A percentile compares a stretch with the other conserved stretches of the same genome.
These are phyloP conservation scores for Diaporthe destruens DNA, from an alignment of 2,329 filamentous ascomycete species.

Conservation along the genomic window DNA sequence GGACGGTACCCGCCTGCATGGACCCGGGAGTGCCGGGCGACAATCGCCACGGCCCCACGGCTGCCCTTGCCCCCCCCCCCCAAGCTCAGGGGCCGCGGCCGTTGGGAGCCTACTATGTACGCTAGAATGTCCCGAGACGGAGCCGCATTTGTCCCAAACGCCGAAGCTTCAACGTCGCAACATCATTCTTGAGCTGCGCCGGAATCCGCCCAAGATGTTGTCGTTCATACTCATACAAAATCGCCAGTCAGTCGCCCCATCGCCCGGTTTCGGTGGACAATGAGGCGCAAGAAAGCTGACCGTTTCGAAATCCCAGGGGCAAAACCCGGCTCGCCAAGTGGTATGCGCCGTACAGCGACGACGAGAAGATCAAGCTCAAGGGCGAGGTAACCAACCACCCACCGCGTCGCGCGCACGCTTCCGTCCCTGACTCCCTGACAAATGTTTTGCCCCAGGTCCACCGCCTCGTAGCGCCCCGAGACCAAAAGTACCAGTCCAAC, in stretches of 20 bases:
- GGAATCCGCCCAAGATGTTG: constrained; percentile 63
- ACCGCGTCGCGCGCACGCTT: constrained; percentile 26
- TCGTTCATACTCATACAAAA: constrained; percentile 94
- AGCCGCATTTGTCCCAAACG: constrained; percentile 35
- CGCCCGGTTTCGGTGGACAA: too few species aligned
- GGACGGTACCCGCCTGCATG: background rate
- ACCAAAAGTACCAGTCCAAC: constrained; percentile 99
- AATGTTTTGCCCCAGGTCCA: constrained; percentile 74
- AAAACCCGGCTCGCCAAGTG: constrained; percentile 99
- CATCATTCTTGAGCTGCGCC: constrained; percentile 30
- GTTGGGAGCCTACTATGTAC: too few species aligned
- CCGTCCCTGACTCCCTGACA: constrained; percentile 29
- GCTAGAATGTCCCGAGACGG: constrained; percentile 32
- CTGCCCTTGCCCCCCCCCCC: constrained; percentile 10
- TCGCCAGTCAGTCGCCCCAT: constrained; percentile 73
- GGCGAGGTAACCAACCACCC: constrained; percentile 76
- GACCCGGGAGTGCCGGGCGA: background rate
- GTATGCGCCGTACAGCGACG: constrained; percentile 98
- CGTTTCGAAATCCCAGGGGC: constrained; percentile 70
- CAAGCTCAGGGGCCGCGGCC: constrained; percentile 34
- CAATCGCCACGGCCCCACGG: too few species aligned
- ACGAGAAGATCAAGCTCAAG: constrained; percentile 99
- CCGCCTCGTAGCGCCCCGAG: constrained; percentile 94
- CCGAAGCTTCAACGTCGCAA: constrained; percentile 37
- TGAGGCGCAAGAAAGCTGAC: constrained; percentile 26